Evolutionary conservation across 1,284 basidiomycete genomes (phyloP), one percentile per base, ranked within the genome.

Genomic region (Rhizoctonia solani): DNA sequence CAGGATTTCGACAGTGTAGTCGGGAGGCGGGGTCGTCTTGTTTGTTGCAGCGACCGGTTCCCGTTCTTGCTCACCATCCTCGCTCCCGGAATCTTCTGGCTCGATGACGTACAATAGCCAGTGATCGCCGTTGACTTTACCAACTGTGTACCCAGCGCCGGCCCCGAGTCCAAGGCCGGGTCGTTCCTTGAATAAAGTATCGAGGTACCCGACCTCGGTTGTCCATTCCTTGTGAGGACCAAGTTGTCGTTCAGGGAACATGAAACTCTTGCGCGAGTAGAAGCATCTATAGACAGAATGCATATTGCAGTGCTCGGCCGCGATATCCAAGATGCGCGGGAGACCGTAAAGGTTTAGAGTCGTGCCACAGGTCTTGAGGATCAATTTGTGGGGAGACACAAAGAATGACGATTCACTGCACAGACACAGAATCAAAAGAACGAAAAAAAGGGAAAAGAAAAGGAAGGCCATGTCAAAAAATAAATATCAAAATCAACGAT

Each of bases 311-410:
- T 92, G 84, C 47, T 87, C 82, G 66, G 85, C 81, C 1, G 95
- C 93, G 75, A 98, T 94, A 74, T 94, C 87, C 71, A 99, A 88
- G 76, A 98, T 95, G 68, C 92, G 87, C 37, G 93, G 91, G 54
- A 98, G 83, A 27, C 97, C 97, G 68, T 97, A 85, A 47, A 99
- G 87, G 78, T 99, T 97, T 69, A 98, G 89, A 9, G 97, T 99
- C 1, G 97, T 99, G 16, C 97, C 97, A 77, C 97, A 99, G 9
- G 97, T 99, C 81, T 99, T 99, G 75, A 99, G 86, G 73, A 99
- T 98, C 71, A 99, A 83, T 72, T 95, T 90, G 80, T 99, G 95
- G 1, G 96, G 88, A 54, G 92, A 95, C 69, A 99, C 88, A 75
- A 99, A 97, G 73, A 99, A 85, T 54, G 95, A 98, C 0, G 95